Evolutionary conservation across 2,329 filamentous ascomycete species (phyloP).

Genomic region (Phaeomoniella chlamydospora): DNA sequence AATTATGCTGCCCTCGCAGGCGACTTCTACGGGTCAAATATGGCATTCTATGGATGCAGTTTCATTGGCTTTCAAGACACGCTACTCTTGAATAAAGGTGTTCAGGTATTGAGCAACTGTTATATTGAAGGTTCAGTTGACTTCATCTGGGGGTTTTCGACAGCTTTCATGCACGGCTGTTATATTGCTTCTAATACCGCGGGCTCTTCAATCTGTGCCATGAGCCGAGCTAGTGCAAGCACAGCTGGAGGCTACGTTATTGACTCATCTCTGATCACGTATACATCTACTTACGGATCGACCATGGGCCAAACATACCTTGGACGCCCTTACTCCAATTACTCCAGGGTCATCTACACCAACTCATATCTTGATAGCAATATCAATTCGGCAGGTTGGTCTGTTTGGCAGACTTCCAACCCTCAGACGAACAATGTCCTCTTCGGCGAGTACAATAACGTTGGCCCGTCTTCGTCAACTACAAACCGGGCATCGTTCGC

Average conservation of each 20-base stretch:
- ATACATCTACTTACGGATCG: not conserved
- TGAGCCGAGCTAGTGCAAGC: not conserved
- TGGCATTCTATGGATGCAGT: slow-evolving; percentile 17
- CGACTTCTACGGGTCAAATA: slow-evolving; percentile 16
- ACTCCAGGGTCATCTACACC: slow-evolving; percentile 18
- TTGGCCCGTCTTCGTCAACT: slow-evolving; percentile 18
- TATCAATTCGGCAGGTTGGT: slow-evolving; percentile 18
- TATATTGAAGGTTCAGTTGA: slow-evolving; percentile 15
- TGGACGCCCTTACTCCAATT: slow-evolving; percentile 13
- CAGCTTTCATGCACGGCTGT: slow-evolving; percentile 21
- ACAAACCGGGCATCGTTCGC: slow-evolving; percentile 19
- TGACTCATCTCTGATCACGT: not conserved
- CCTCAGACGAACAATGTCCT: slow-evolving; percentile 19
- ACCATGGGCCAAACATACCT: slow-evolving; percentile 10
- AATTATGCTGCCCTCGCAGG: slow-evolving; percentile 20
- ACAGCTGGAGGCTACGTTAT: not conserved
- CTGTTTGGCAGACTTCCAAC: slow-evolving; percentile 16
- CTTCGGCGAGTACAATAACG: slow-evolving; percentile 20
- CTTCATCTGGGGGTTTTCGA: slow-evolving; percentile 12
- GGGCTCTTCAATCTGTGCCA: not conserved
- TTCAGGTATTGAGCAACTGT: slow-evolving; percentile 14
- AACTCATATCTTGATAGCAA: slow-evolving; percentile 20
- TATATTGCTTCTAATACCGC: slow-evolving; percentile 17
- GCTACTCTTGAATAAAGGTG: slow-evolving; percentile 15
- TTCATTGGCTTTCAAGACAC: slow-evolving; percentile 17